Base-by-base conservation (phyloP, 352 stramenopile species). In the Globisporangium alternatum region DNA sequence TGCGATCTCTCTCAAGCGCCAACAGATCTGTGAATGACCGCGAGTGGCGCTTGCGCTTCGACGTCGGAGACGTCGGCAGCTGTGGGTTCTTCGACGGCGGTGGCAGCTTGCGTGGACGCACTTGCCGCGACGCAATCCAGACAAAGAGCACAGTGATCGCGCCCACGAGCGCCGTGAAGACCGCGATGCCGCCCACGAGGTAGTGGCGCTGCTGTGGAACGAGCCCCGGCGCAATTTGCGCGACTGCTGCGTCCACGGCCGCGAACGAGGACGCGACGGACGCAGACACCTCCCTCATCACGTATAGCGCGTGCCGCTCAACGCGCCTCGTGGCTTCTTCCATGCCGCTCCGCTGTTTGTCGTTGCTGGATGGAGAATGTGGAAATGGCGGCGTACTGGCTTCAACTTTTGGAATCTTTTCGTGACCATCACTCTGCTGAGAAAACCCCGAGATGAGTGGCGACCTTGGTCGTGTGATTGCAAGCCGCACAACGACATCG, bases 81-180 rank as follows among this genome's bases (percentile, higher is more conserved):
- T 78, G 76, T 19, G 72, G 58, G 13, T 65, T 52, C 28, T 56
- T 58, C 9, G 63, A 68, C 47, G 75, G 69, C 2, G 69, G 58
- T n/a, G 72, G 63, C 37, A 64, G 64, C 58, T 80, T 81, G 1
- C 83, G 78, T 17, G 86, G 83, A 1, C 86, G 81, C 52, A 92
- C 83, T 60, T 92, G 86, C 12, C 86, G 80, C 22, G 85, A 94
- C 28, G 84, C 81, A 33, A 96, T 82, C 87, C 87, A 96, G 25
- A 91, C 60, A 67, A 92, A 94, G 25, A 96, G 71, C 44, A 72
- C 72, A 9, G 67, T 72, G 15, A 85, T 77, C 25, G 70, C 55
- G 6, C 77, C 69, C 3, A 83, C 64, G 7, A 93, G 71, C 3
- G 80, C 60, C 5, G 78, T 72, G 41, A 70, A 65, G 12, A 88